Conservation (phyloP, 257 asterid species). For the Leptodermis oblonga region DNA sequence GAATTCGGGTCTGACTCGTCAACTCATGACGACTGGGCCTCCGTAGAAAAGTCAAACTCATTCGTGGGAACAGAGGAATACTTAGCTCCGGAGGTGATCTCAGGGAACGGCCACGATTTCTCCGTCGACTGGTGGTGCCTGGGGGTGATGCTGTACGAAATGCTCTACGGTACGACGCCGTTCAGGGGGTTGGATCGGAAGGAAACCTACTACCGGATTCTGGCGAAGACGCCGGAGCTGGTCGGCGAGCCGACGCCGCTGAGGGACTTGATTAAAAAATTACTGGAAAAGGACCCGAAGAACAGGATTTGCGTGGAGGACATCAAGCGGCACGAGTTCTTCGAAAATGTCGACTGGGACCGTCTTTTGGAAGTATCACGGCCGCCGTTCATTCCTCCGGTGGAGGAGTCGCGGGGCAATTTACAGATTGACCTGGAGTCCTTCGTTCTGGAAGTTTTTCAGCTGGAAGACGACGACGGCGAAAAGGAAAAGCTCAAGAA, state of each 20-base stretch:
- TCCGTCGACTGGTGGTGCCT: conserved; percentile 97
- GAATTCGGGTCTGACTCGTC: conserved; percentile 29
- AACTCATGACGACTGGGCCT: conserved; percentile 34
- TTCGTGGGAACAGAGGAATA: conserved; percentile 98
- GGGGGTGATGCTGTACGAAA: conserved; percentile 77
- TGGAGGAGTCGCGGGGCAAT: conserved; percentile 45
- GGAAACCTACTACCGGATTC: conserved; percentile 61
- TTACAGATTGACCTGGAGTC: conserved; percentile 62
- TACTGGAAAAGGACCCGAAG: conserved; percentile 72
- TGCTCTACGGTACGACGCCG: conserved; percentile 93
- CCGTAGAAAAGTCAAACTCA: conserved; percentile 68
- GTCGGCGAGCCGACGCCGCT: conserved; percentile 79
- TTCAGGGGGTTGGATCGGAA: conserved; percentile 66
- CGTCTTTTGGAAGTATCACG: conserved; percentile 53
- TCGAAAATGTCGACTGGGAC: conserved; percentile 67
- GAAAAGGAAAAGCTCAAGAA: conserved; percentile 20
- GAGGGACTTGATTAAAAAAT: conserved; percentile 68
- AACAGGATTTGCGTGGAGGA: conserved; percentile 49
- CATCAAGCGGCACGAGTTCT: conserved; percentile 61
- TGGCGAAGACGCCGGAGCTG: conserved; percentile 44
- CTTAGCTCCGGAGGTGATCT: conserved; percentile 82
- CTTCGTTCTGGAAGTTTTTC: conserved; percentile 58
- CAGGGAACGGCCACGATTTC: conserved; percentile 88
- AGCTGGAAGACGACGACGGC: conserved; percentile 27
- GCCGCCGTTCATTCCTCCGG: conserved; percentile 85